Percentiles rank a stretch among this genome's conserved stretches.
phyloP scores from a whole-genome alignment of 2,329 filamentous ascomycete genomes.

The Fusarium buharicum region DNA sequence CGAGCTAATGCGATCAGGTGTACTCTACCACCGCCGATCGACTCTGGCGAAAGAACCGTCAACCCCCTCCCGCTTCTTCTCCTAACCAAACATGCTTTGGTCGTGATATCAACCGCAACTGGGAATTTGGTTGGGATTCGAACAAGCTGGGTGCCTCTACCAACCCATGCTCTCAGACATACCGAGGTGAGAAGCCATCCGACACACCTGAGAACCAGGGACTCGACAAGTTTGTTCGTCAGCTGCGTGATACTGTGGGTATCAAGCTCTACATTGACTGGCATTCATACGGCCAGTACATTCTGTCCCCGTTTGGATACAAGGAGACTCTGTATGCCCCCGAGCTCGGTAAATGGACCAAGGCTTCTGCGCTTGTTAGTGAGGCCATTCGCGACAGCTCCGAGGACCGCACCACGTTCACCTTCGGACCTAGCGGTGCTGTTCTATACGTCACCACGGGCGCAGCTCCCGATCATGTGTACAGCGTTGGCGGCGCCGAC shows the following conservation, averaged over 20 bases:
- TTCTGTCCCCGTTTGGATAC: constrained; percentile 59
- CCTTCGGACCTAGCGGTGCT: constrained; percentile 52
- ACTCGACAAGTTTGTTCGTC: constrained; percentile 50
- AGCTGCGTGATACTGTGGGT: constrained; percentile 49
- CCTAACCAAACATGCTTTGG: constrained; percentile 55
- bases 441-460: constrained; percentile 53
- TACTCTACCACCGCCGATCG: constrained; percentile 59
- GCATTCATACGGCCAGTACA: constrained; percentile 58
- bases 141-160: constrained; percentile 57
- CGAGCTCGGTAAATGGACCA: constrained; percentile 53
- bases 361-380: constrained; percentile 48
- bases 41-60: constrained; percentile 65
- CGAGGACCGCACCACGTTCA: constrained; percentile 47
- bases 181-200: constrained; percentile 53
- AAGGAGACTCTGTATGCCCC: constrained; percentile 54
- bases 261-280: constrained; percentile 61
- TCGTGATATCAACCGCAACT: constrained; percentile 66
- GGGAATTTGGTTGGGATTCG: constrained; percentile 61
- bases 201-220: constrained; percentile 60
- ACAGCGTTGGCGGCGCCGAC: constrained; percentile 44
- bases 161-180: constrained; percentile 60
- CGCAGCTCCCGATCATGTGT: constrained; percentile 46
- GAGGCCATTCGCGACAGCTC: constrained; percentile 49
- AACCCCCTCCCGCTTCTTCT: constrained; percentile 46
- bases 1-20: constrained; percentile 43